Percentiles rank a stretch among this genome's conserved stretches.
These are phyloP conservation scores for Cladosporium sp. DNA, from an alignment of 2,329 filamentous ascomycete species.

Conservation along the genomic window DNA sequence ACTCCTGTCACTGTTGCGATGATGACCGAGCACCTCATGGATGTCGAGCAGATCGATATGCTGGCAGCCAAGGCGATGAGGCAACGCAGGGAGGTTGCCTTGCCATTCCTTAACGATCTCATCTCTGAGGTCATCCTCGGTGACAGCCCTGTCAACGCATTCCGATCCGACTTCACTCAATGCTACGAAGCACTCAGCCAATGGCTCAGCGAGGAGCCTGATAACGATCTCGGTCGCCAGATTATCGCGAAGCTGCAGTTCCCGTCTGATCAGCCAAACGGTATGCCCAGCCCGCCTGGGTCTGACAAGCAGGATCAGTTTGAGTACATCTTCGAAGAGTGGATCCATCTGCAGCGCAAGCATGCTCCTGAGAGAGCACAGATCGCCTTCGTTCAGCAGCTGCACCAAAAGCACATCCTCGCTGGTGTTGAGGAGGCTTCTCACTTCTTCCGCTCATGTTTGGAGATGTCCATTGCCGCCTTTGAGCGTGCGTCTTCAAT, in stretches of 20 bases:
- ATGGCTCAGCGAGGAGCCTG: conserved; percentile 73
- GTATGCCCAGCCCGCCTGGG: conserved; percentile 53
- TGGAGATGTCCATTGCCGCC: conserved; percentile 73
- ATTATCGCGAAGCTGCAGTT: conserved; percentile 64
- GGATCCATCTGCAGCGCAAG: conserved; percentile 79
- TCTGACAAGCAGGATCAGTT: conserved; percentile 71
- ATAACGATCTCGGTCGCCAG: conserved; percentile 61
- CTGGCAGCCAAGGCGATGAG: conserved; percentile 70
- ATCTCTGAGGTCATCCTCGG: conserved; percentile 75
- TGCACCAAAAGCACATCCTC: conserved; percentile 71
- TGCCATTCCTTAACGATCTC: conserved; percentile 76
- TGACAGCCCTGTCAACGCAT: conserved; percentile 64
- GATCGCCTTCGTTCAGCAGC: conserved; percentile 75
- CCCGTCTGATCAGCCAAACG: conserved; percentile 53
- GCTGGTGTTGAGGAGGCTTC: conserved; percentile 71
- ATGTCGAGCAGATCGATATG: conserved; percentile 55
- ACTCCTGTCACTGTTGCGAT: conserved; percentile 58
- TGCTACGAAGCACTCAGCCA: conserved; percentile 76
- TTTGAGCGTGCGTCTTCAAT: conserved; percentile 68
- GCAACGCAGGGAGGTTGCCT: conserved; percentile 64
- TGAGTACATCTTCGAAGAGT: conserved; percentile 95
- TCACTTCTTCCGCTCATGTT: conserved; percentile 72
- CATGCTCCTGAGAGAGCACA: conserved; percentile 68
- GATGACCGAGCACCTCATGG: conserved; percentile 56
- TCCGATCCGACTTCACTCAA: conserved; percentile 81